A percentile compares a stretch with the other conserved stretches of the same genome.
These are phyloP conservation scores for Phycomyces blakesleeanus DNA, from an alignment of 192 early-diverging fungal genomes.

Conservation along the genomic window DNA sequence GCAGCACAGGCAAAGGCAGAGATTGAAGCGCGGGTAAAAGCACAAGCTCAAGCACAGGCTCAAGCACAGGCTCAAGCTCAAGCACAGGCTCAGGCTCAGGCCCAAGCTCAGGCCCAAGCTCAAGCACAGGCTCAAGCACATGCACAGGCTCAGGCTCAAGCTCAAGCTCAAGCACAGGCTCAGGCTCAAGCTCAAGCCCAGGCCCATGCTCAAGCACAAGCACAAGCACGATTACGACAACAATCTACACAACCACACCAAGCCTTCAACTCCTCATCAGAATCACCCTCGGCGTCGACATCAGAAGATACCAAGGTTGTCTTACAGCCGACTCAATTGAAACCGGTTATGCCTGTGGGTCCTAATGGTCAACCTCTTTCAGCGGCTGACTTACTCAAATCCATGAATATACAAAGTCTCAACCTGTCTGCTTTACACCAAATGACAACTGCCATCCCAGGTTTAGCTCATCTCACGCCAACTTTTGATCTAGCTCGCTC, in stretches of 20 bases:
- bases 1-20: not conserved
- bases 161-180: not conserved
- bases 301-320: not conserved
- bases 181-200: not conserved
- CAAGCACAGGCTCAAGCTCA: constrained; percentile 1
- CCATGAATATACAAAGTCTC: constrained; percentile 27
- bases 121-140: not conserved
- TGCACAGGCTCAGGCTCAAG: not conserved
- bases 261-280: not conserved
- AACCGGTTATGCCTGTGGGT: too few relatives aligned
- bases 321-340: not conserved
- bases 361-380: constrained; percentile 1
- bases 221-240: constrained; percentile 5
- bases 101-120: not conserved
- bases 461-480: constrained; percentile 17
- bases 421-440: constrained; percentile 25
- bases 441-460: constrained; percentile 22
- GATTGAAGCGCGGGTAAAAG: not conserved
- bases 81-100: not conserved
- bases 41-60: not conserved
- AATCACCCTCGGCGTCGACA: too few relatives aligned
- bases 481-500: constrained; percentile 17
- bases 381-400: constrained; percentile 23
- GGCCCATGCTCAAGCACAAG: not conserved
- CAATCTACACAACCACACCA: constrained; percentile 5